These are phyloP conservation scores for Fusarium phyllophilum DNA, from an alignment of 2,329 filamentous ascomycete genomes.

Conservation along the genomic window DNA sequence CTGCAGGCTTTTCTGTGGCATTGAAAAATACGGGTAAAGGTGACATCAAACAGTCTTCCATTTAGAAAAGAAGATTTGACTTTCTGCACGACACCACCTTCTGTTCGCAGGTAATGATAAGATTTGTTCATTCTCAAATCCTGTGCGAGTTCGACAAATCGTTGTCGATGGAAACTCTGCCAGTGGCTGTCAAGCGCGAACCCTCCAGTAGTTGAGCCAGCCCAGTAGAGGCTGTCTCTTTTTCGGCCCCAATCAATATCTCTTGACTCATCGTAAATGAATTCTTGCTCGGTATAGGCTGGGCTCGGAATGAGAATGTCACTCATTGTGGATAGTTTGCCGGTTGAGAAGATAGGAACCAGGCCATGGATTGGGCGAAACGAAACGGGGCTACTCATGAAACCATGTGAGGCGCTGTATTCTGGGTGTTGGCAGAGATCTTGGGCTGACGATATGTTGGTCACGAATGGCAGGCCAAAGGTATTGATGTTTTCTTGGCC, in stretches of 20 bases:
- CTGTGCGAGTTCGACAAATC: not conserved
- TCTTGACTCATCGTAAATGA: conserved; percentile 51
- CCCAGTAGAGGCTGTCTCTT: conserved; percentile 64
- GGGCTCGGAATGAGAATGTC: conserved; percentile 64
- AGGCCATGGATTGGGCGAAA: conserved; percentile 52
- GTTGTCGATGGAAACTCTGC: conserved; percentile 43
- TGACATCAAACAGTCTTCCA: not conserved
- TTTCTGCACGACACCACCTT: not conserved
- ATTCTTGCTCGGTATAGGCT: conserved; percentile 55
- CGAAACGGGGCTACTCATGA: conserved; percentile 55
- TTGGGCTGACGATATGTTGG: conserved; percentile 40
- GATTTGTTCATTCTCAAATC: not conserved
- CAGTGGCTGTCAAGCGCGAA: conserved; percentile 50
- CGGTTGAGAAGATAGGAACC: conserved; percentile 59
- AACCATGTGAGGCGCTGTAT: conserved; percentile 56
- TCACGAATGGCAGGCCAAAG: conserved; percentile 52
- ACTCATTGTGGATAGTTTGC: conserved; percentile 56
- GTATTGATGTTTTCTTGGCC: conserved; percentile 21
- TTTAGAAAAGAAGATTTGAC: not conserved
- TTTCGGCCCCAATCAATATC: conserved; percentile 63
- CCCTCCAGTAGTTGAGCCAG: conserved; percentile 64
- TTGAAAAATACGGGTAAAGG: conserved; percentile 58
- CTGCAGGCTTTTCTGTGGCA: conserved; percentile 51
- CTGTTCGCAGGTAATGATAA: not conserved
- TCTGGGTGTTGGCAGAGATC: conserved; percentile 59